phyloP scores from a whole-genome alignment of 768 basidiomycete genomes.

The Mycena rebaudengoi region DNA sequence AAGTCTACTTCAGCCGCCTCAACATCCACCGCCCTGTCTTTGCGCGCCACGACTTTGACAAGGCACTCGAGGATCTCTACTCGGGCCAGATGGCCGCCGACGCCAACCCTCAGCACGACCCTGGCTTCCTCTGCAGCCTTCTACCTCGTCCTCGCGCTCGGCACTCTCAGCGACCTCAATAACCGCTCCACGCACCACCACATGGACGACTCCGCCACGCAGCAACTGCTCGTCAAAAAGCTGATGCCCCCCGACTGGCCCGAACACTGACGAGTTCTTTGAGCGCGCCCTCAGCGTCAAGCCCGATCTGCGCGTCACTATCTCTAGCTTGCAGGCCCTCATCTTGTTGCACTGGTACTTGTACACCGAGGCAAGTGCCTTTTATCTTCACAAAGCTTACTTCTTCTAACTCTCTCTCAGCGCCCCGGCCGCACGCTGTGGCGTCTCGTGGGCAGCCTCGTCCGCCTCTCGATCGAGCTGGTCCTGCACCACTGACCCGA shows the following conservation, averaged over 20 bases:
- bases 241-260: slow-evolving; percentile 79
- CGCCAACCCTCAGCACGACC: slow-evolving; percentile 61
- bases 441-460: slow-evolving; percentile 87
- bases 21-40: slow-evolving; percentile 85
- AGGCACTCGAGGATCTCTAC: slow-evolving; percentile 72
- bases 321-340: slow-evolving; percentile 84
- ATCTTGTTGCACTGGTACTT: slow-evolving; percentile 90
- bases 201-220: slow-evolving; percentile 47
- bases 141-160: slow-evolving; percentile 81
- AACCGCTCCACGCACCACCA: slow-evolving; percentile 68
- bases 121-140: slow-evolving; percentile 82
- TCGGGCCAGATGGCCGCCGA: slow-evolving; percentile 48
- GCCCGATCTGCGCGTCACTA: slow-evolving; percentile 83
- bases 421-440: slow-evolving; percentile 90
- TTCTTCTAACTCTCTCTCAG: slow-evolving; percentile 44
- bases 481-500: slow-evolving; percentile 90
- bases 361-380: slow-evolving; percentile 76
- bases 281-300: slow-evolving; percentile 80
- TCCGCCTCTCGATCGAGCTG: slow-evolving; percentile 83
- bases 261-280: slow-evolving; percentile 85
- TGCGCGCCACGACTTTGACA: slow-evolving; percentile 72
- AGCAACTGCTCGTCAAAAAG: slow-evolving; percentile 58
- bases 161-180: slow-evolving; percentile 85
- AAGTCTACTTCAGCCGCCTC: slow-evolving; percentile 79
- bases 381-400: slow-evolving; percentile 9